Evolutionary conservation across 2,329 filamentous ascomycete genomes (phyloP), one percentile per base, ranked within the genome.

Genomic region (Sporothrix pallida): DNA sequence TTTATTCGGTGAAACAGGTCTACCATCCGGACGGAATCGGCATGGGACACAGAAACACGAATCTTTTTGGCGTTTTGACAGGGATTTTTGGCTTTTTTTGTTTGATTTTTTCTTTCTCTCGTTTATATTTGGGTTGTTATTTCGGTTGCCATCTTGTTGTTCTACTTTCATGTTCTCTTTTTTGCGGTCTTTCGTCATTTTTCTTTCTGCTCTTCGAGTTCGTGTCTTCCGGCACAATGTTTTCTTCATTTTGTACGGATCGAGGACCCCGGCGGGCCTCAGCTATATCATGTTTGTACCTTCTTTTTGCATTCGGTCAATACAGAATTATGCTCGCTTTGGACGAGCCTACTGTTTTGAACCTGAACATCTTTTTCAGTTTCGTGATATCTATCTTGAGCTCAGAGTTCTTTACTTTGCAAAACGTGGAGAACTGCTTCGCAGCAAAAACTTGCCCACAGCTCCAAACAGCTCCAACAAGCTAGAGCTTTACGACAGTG

Each of bases 41-140:
- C 31, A 67, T 58, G 63, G 65, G 56, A 42, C 71, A 60, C 69
- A 73, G 69, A 71, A 72, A 69, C 58, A 70, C 72, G 50, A 65
- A 65, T 62, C 31, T 20, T 3, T 23, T 20, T 7, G 71, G 71
- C 71, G 63, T 67, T 72, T 72, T 72, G 17, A 44, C 13, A 60
- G 52, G 63, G n/a, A 50, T 65, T 65, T 62, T 63, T 31, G n/a
- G 13, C n/a, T 73, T 69, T 20, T 56, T 67, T 72, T 26, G 3
- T 63, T 67, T 23, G 17, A 7, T 7, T 52, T 54, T 26, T 26
- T 56, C 9, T 56, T 52, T 37, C 31, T 37, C 31, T 37, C 31
- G 31, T 37, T 37, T 37, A 37, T 17, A n/a, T n/a, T 52, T 56
- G 20, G 20, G n/a, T 13, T 67, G 23, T 13, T 58, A 26, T 58